Percentiles rank a stretch among this genome's conserved stretches.
Evolutionary conservation across 2,329 filamentous ascomycete genomes (phyloP).

Genomic region (Grosmannia serpens): DNA sequence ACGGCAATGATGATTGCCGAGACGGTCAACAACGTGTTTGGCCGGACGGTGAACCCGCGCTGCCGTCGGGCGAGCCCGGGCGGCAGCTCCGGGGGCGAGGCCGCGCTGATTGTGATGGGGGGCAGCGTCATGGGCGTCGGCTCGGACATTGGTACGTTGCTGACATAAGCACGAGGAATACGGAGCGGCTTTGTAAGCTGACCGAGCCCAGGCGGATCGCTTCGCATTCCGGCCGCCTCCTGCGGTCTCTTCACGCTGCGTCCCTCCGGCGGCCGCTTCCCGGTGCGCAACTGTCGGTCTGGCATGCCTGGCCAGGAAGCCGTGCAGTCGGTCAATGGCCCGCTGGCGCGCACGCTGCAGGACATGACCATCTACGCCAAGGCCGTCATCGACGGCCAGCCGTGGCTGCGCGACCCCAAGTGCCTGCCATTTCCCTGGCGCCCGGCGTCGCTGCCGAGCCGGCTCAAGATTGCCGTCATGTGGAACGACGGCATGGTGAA

Average conservation of each 20-base stretch:
- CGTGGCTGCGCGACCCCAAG: constrained; percentile 47
- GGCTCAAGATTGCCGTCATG: constrained; percentile 47
- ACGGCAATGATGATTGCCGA: constrained; percentile 60
- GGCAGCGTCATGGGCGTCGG: constrained; percentile 52
- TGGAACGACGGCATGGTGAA: constrained; percentile 53
- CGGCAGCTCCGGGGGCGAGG: constrained; percentile 57
- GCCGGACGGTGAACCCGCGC: constrained; percentile 49
- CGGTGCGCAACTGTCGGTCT: constrained; percentile 39
- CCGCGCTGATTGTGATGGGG: constrained; percentile 45
- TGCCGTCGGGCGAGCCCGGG: constrained; percentile 50
- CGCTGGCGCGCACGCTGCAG: constrained; percentile 42
- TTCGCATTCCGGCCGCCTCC: constrained; percentile 43
- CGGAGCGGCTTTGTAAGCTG: background rate
- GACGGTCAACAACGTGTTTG: constrained; percentile 53
- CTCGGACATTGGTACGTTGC: constrained; percentile 41
- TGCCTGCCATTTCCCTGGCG: constrained; percentile 49
- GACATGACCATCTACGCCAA: constrained; percentile 45
- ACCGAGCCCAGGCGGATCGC: constrained; percentile 30
- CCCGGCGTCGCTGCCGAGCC: constrained; percentile 19
- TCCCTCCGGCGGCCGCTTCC: constrained; percentile 48
- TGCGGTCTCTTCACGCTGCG: constrained; percentile 46
- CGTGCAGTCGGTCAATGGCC: constrained; percentile 52
- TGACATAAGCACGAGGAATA: too few species aligned
- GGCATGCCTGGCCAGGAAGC: constrained; percentile 55
- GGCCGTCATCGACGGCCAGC: constrained; percentile 35